Evolutionary conservation across 75 land plant genomes (phyloP).

Genomic region (Sequoiadendron giganteum): DNA sequence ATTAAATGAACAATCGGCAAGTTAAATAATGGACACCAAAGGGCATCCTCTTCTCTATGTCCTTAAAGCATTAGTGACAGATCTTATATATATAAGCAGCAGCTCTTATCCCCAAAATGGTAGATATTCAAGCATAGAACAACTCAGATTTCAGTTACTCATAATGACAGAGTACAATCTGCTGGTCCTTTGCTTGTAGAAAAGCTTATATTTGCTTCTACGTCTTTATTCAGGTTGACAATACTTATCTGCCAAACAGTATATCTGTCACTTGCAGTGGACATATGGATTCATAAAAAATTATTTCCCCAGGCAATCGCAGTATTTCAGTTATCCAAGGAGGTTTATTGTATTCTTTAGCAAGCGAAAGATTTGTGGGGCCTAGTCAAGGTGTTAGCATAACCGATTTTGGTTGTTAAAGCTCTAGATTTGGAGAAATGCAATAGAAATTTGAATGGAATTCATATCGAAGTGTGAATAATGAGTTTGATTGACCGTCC

Average conservation of each 20-base stretch:
- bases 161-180: not conserved
- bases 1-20: too few species aligned
- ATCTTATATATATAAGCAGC: too few species aligned
- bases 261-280: not conserved
- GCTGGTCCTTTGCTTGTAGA: not conserved
- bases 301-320: not conserved
- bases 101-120: too few species aligned
- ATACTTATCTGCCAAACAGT: not conserved
- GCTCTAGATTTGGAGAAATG: too few species aligned
- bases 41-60: too few species aligned
- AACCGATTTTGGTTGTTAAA: too few species aligned
- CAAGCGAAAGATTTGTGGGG: not conserved
- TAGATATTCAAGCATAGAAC: too few species aligned
- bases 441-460: conserved; percentile 32
- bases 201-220: not conserved
- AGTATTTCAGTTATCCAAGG: not conserved
- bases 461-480: conserved; percentile 85
- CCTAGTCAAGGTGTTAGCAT: too few species aligned
- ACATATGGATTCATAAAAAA: not conserved
- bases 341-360: not conserved
- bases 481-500: conserved; percentile 94
- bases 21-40: too few species aligned
- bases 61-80: too few species aligned
- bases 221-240: not conserved
- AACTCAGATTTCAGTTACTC: too few species aligned